Evolutionary conservation across 2,329 filamentous ascomycete genomes (phyloP).

Genomic region (Venturiaceae sp.): DNA sequence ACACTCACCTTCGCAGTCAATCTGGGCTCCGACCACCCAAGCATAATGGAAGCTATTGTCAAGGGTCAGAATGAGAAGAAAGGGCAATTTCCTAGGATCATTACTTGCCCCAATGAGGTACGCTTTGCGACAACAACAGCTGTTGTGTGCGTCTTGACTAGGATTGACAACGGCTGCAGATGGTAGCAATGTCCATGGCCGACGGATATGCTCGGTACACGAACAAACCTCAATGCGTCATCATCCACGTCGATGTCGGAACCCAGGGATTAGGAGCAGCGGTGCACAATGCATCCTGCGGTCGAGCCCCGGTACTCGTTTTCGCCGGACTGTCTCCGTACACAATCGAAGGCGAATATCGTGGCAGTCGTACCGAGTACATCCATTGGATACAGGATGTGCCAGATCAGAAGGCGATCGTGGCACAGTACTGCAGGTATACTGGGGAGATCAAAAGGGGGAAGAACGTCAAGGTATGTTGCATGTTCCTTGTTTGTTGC

Average conservation of each 20-base stretch:
- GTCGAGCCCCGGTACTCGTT: constrained; percentile 64
- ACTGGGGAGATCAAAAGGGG: constrained; percentile 74
- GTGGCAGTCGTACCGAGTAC: constrained; percentile 64
- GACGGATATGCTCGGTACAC: constrained; percentile 67
- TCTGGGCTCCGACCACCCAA: constrained; percentile 63
- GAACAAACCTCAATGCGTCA: constrained; percentile 62
- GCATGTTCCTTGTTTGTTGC: not conserved
- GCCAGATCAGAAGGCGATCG: constrained; percentile 69
- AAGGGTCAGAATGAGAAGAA: constrained; percentile 60
- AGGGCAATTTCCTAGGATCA: constrained; percentile 58
- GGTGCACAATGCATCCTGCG: constrained; percentile 69
- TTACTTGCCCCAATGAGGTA: constrained; percentile 75
- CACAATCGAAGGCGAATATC: constrained; percentile 67
- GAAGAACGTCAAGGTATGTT: constrained; percentile 59
- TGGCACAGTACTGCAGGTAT: constrained; percentile 80
- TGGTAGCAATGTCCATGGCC: constrained; percentile 78
- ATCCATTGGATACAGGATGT: constrained; percentile 85
- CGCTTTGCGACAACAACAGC: not conserved
- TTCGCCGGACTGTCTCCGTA: constrained; percentile 71
- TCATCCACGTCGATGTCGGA: constrained; percentile 70
- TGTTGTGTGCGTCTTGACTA: constrained; percentile 8
- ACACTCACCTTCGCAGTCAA: constrained; percentile 43
- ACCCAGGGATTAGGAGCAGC: constrained; percentile 70
- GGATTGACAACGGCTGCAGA: constrained; percentile 34
- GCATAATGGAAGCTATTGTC: constrained; percentile 71